phyloP scores from a whole-genome alignment of 1,284 basidiomycete genomes.

The Austroboletus niveus region DNA sequence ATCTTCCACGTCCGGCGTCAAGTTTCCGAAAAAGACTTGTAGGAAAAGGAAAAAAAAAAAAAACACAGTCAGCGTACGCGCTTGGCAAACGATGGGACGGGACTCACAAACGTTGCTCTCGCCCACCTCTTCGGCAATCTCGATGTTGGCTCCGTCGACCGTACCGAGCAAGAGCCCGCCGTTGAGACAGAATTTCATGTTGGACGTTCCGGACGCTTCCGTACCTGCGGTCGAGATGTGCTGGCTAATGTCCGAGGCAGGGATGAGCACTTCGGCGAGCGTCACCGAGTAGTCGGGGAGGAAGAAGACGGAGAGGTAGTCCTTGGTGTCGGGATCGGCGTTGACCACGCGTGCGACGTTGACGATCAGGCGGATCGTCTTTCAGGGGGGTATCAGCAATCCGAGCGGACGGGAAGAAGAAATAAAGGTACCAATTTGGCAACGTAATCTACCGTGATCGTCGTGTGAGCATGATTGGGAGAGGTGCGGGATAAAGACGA shows the following conservation, averaged over 20 bases:
- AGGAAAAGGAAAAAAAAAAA: neutral
- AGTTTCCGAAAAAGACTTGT: slow-evolving; percentile 79
- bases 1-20: slow-evolving; percentile 80
- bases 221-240: slow-evolving; percentile 95
- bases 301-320: slow-evolving; percentile 83
- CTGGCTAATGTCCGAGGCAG: slow-evolving; percentile 87
- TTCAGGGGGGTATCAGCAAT: slow-evolving; percentile 2
- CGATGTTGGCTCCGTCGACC: slow-evolving; percentile 92
- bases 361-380: slow-evolving; percentile 90
- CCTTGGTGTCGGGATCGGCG: slow-evolving; percentile 81
- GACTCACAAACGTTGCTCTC: slow-evolving; percentile 66
- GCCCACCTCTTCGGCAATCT: slow-evolving; percentile 89
- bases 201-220: slow-evolving; percentile 84
- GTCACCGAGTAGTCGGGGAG: slow-evolving; percentile 88
- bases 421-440: slow-evolving; percentile 61
- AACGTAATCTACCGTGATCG: slow-evolving; percentile 58
- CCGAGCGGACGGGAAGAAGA: neutral
- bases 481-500: slow-evolving; percentile 8
- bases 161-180: slow-evolving; percentile 83
- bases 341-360: slow-evolving; percentile 86
- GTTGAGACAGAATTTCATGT: slow-evolving; percentile 93
- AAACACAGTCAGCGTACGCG: neutral
- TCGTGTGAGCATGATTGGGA: slow-evolving; percentile 6
- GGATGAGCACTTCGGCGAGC: slow-evolving; percentile 87
- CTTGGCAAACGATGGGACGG: neutral